phyloP scores from a whole-genome alignment of 192 early-diverging fungal species.

The Coemansia sp. region DNA sequence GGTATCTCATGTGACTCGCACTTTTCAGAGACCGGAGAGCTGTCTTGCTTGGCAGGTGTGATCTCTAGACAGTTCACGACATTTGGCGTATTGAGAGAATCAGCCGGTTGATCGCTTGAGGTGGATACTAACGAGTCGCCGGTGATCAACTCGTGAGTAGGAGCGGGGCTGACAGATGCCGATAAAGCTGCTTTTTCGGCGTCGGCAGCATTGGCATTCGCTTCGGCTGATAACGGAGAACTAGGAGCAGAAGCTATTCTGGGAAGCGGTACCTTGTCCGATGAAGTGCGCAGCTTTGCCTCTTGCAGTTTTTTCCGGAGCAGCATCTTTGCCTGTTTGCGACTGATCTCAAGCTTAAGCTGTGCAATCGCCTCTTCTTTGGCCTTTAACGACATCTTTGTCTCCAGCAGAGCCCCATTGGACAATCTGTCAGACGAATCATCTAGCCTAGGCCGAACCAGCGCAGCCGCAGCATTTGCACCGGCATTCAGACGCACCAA shows the following conservation, averaged over 20 bases:
- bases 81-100: neutral
- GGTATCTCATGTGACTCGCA: neutral
- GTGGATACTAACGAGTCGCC: neutral
- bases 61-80: neutral
- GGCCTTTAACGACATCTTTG: conserved; percentile 23
- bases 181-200: neutral
- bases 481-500: conserved; percentile 4
- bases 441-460: neutral
- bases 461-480: neutral
- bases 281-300: conserved; percentile 1
- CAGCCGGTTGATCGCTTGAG: neutral
- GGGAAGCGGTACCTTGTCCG: neutral
- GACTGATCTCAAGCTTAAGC: conserved; percentile 39
- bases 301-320: conserved; percentile 26
- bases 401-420: conserved; percentile 16
- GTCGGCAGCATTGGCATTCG: conserved; percentile 3
- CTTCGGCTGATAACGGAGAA: neutral
- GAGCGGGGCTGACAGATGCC: neutral
- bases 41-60: neutral
- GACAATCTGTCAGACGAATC: neutral
- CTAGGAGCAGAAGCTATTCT: neutral
- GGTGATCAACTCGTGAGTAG: neutral
- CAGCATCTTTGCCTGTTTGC: conserved; percentile 25
- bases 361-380: conserved; percentile 41
- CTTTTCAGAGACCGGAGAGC: neutral